Evolutionary conservation across 1,284 basidiomycete species (phyloP).

Genomic region (Fomitopsis palustris): DNA sequence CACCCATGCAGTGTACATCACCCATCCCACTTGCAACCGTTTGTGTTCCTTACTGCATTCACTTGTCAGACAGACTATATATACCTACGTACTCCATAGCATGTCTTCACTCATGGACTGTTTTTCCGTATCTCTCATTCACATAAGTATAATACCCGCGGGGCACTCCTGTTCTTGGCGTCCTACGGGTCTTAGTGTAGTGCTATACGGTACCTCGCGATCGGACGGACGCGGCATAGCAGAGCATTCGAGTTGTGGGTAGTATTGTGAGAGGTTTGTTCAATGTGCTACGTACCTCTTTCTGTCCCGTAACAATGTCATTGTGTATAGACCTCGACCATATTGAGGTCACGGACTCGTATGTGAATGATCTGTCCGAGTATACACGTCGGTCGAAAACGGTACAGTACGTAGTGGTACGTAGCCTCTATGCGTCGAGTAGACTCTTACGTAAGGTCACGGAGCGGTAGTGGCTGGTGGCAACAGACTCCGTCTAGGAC

Average conservation of each 20-base stretch:
- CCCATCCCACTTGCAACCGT: neutral
- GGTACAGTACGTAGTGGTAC: no score
- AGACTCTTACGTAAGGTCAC: no score
- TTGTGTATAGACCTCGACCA: neutral
- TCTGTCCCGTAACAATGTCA: neutral
- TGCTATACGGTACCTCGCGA: neutral
- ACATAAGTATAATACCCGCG: neutral
- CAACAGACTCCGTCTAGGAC: no score
- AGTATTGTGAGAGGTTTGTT: neutral
- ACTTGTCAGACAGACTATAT: slow-evolving; percentile 4
- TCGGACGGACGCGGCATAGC: slow-evolving; percentile 2
- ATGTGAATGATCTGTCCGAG: no score
- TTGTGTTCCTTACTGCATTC: neutral
- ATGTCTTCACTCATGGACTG: neutral
- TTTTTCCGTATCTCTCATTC: neutral
- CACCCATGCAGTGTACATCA: slow-evolving; percentile 3
- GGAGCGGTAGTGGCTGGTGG: no score
- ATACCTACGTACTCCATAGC: slow-evolving; percentile 5
- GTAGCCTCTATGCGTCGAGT: no score
- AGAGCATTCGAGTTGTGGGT: neutral
- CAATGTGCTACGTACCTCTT: neutral
- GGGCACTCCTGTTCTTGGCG: neutral
- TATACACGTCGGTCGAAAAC: no score
- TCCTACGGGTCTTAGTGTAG: neutral
- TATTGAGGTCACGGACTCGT: neutral